Conservation (phyloP, 768 basidiomycete species). For the Pleurotus citrinopileatus region DNA sequence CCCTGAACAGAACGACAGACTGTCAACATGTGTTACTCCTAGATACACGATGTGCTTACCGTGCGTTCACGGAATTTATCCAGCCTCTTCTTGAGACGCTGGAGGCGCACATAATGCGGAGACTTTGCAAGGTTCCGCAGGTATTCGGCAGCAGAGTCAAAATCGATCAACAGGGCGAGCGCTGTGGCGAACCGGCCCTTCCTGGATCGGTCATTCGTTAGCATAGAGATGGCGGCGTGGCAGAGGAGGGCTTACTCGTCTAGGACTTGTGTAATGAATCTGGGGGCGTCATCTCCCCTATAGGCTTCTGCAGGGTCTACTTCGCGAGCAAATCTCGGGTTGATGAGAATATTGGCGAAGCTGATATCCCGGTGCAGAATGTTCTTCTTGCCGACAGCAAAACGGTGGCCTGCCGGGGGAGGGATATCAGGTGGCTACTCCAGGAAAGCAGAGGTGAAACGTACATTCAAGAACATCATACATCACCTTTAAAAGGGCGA, state of each 20-base stretch:
- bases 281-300: background rate
- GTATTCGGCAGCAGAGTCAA: background rate
- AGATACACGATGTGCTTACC: background rate
- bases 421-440: background rate
- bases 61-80: background rate
- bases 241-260: background rate
- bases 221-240: background rate
- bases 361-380: conserved; percentile 9
- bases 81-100: too few species aligned
- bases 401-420: conserved; percentile 4
- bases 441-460: background rate
- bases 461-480: conserved; percentile 7
- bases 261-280: background rate
- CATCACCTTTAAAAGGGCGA: conserved; percentile 1
- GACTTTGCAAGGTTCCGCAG: too few species aligned
- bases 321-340: background rate
- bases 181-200: too few species aligned
- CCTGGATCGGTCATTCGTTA: background rate
- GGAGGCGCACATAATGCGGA: too few species aligned
- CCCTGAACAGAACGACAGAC: background rate
- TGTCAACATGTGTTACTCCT: too few species aligned
- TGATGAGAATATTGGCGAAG: background rate
- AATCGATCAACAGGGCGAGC: background rate
- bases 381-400: background rate
- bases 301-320: background rate